Evolutionary conservation across 768 basidiomycete species (phyloP).

Genomic region (Trametes coccinea): DNA sequence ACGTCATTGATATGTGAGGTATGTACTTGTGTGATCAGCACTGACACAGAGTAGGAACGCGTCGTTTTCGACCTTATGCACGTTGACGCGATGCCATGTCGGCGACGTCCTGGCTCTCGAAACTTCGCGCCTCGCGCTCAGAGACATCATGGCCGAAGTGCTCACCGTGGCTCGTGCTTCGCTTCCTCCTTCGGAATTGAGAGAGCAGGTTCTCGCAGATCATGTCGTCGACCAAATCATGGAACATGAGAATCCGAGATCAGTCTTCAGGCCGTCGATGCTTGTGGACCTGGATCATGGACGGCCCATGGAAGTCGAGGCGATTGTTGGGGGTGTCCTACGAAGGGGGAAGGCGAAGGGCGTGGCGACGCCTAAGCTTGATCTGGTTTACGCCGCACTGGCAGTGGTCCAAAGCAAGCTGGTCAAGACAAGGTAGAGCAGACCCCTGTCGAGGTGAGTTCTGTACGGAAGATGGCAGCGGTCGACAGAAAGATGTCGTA

Average conservation of each 20-base stretch:
- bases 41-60: slow-evolving; percentile 29
- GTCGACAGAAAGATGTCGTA: too few relatives aligned
- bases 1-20: neutral
- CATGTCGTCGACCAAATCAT: slow-evolving; percentile 28
- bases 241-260: slow-evolving; percentile 26
- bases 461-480: too few relatives aligned
- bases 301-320: slow-evolving; percentile 41
- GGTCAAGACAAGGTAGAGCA: neutral
- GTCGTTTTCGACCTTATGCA: slow-evolving; percentile 35
- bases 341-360: slow-evolving; percentile 18
- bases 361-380: slow-evolving; percentile 22
- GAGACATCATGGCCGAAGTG: slow-evolving; percentile 34
- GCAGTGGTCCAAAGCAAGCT: slow-evolving; percentile 24
- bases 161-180: slow-evolving; percentile 31
- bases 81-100: slow-evolving; percentile 29
- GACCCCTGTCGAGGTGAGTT: too few relatives aligned
- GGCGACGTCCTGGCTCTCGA: slow-evolving; percentile 28
- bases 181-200: slow-evolving; percentile 11
- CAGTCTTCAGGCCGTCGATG: slow-evolving; percentile 38
- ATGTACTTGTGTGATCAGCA: neutral
- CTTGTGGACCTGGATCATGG: slow-evolving; percentile 38
- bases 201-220: slow-evolving; percentile 27
- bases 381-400: slow-evolving; percentile 26
- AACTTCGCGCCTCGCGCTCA: slow-evolving; percentile 20
- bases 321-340: slow-evolving; percentile 35